phyloP scores from a whole-genome alignment of 176 grass and related monocot genomes.

The Bothriochloa decipiens region DNA sequence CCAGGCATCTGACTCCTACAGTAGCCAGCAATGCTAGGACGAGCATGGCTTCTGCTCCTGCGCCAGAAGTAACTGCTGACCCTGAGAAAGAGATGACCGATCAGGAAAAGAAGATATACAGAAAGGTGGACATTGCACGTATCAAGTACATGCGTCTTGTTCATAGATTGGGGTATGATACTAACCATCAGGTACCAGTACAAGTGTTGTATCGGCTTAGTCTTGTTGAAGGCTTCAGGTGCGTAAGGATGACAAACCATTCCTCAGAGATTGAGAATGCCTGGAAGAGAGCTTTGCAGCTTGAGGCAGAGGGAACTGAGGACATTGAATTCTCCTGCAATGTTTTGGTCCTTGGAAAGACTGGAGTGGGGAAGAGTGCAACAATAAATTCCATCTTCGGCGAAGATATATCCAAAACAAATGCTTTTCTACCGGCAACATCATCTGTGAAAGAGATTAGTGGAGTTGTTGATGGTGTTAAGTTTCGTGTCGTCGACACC shows the following conservation, averaged over 20 bases:
- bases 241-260: conserved; percentile 51
- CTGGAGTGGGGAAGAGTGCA: conserved; percentile 89
- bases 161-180: conserved; percentile 63
- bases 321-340: conserved; percentile 80
- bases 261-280: conserved; percentile 63
- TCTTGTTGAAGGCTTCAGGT: conserved; percentile 69
- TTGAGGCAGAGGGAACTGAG: conserved; percentile 61
- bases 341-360: conserved; percentile 89
- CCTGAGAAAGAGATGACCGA: conserved; percentile 58
- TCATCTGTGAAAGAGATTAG: conserved; percentile 57
- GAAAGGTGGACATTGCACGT: conserved; percentile 61
- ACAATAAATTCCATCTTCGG: conserved; percentile 94
- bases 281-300: conserved; percentile 75
- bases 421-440: conserved; percentile 74
- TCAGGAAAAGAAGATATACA: conserved; percentile 79
- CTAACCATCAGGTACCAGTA: conserved; percentile 59
- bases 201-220: conserved; percentile 72
- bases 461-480: conserved; percentile 78
- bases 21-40: conserved; percentile 29
- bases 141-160: conserved; percentile 78
- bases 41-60: conserved; percentile 26
- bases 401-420: conserved; percentile 62
- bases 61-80: conserved; percentile 42
- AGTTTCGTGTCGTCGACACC: conserved; percentile 77
- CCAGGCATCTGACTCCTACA: conserved; percentile 1